A percentile compares a stretch with the other conserved stretches of the same genome.
These are phyloP conservation scores for Phytophthora sansomeana DNA, from an alignment of 352 stramenopile genomes.

Conservation along the genomic window DNA sequence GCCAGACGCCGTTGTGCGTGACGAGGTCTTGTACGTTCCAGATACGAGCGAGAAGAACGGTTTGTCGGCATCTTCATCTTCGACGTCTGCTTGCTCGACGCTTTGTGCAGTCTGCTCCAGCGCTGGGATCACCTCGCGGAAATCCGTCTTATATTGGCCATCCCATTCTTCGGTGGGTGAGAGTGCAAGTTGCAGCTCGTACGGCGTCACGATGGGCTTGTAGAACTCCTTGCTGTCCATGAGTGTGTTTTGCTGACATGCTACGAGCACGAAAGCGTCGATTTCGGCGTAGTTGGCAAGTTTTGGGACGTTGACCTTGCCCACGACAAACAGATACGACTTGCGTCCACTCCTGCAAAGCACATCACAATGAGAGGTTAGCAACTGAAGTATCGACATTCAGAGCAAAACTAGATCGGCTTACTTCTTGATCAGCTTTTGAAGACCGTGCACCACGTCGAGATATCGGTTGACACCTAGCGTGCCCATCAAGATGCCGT, in stretches of 20 bases:
- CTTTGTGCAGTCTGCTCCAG: constrained; percentile 48
- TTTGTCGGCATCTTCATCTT: constrained; percentile 59
- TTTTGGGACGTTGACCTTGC: constrained; percentile 98
- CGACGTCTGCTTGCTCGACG: constrained; percentile 36
- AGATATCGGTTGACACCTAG: constrained; percentile 93
- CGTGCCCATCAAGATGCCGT: constrained; percentile 97
- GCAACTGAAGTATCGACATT: not conserved
- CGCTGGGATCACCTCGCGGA: constrained; percentile 78
- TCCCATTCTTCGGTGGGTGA: constrained; percentile 89
- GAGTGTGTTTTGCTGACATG: constrained; percentile 95
- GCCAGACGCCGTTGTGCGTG: constrained; percentile 20
- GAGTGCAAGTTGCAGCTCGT: constrained; percentile 95
- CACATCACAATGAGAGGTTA: constrained; percentile 7
- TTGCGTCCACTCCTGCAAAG: constrained; percentile 89
- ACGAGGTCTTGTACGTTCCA: constrained; percentile 72
- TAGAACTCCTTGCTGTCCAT: constrained; percentile 94
- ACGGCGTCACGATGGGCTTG: constrained; percentile 94
- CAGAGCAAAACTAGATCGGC: constrained; percentile 1
- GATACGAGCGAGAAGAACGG: constrained; percentile 87
- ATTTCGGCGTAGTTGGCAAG: constrained; percentile 98
- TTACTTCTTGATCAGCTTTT: constrained; percentile 89
- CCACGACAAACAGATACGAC: constrained; percentile 97
- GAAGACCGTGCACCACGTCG: constrained; percentile 91
- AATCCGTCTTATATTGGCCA: constrained; percentile 86
- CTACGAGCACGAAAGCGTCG: constrained; percentile 97